Evolutionary conservation across 352 stramenopile genomes (phyloP).

Genomic region (Pythium scleroteichum): DNA sequence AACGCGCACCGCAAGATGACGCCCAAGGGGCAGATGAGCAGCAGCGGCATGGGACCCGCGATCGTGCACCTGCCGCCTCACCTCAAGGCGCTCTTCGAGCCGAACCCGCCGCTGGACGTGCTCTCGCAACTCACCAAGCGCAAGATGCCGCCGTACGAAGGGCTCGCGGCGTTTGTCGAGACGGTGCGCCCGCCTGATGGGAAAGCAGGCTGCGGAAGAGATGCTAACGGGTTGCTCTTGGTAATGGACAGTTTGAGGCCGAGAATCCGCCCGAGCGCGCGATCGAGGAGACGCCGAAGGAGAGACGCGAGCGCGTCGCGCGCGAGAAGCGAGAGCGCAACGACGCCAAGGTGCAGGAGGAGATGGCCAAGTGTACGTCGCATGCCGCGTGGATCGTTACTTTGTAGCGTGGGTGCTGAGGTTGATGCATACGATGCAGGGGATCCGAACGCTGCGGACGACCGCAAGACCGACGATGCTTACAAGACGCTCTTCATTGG

Average conservation of each 20-base stretch:
- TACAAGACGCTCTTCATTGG: slow-evolving; percentile 99
- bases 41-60: slow-evolving; percentile 82
- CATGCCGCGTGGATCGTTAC: background rate
- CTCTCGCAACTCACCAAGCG: slow-evolving; percentile 76
- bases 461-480: slow-evolving; percentile 84
- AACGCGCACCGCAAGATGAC: slow-evolving; percentile 88
- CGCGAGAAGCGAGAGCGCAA: slow-evolving; percentile 58
- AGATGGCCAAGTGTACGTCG: slow-evolving; percentile 57
- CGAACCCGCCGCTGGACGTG: slow-evolving; percentile 71
- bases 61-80: slow-evolving; percentile 80
- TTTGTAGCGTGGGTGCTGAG: background rate
- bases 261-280: slow-evolving; percentile 53
- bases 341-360: slow-evolving; percentile 66
- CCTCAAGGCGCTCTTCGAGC: slow-evolving; percentile 82
- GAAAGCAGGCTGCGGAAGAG: background rate
- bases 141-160: slow-evolving; percentile 85
- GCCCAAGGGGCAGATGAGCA: slow-evolving; percentile 88
- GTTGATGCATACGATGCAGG: slow-evolving; percentile 28
- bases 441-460: slow-evolving; percentile 62
- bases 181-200: slow-evolving; percentile 22
- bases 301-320: slow-evolving; percentile 61
- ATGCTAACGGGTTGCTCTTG: background rate
- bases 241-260: slow-evolving; percentile 50
- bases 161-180: slow-evolving; percentile 44
- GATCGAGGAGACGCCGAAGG: slow-evolving; percentile 77